These are phyloP conservation scores for Cystobasidium sp. DNA, from an alignment of 1,284 basidiomycete species.

Conservation along the genomic window DNA sequence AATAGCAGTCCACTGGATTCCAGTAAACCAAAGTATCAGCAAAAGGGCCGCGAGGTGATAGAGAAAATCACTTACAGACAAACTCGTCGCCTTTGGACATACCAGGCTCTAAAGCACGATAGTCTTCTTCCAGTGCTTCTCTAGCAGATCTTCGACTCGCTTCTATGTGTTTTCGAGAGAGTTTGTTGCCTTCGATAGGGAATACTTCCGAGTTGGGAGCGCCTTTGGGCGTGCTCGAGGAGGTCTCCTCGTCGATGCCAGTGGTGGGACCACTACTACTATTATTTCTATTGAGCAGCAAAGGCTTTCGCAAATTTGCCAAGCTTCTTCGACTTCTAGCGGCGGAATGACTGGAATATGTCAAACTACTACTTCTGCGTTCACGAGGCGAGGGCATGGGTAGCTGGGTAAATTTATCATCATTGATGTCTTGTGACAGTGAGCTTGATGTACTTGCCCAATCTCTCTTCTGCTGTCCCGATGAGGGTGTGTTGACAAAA, in stretches of 20 bases:
- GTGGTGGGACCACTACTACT: background rate
- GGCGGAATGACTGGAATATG: background rate
- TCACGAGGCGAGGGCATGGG: slow-evolving; percentile 32
- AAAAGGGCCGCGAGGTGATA: background rate
- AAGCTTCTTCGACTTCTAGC: slow-evolving; percentile 24
- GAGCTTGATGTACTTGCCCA: background rate
- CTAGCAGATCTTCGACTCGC: slow-evolving; percentile 38
- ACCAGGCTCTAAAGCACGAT: slow-evolving; percentile 29
- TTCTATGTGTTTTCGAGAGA: slow-evolving; percentile 38
- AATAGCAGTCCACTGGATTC: slow-evolving; percentile 37
- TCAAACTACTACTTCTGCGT: slow-evolving; percentile 37
- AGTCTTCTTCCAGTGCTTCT: slow-evolving; percentile 40
- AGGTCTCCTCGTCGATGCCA: background rate
- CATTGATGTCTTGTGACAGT: background rate
- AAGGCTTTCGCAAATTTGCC: slow-evolving; percentile 10
- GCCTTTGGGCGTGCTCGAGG: slow-evolving; percentile 20
- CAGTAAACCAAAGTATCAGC: background rate
- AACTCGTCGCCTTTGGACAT: slow-evolving; percentile 7
- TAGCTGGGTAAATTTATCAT: slow-evolving; percentile 40
- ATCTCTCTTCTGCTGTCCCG: background rate
- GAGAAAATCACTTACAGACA: slow-evolving; percentile 12
- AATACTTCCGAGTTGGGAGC: background rate
- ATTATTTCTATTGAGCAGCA: background rate
- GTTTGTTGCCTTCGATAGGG: slow-evolving; percentile 20
- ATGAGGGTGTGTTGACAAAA: background rate